These are phyloP conservation scores for Wilcoxina mikolae DNA, from an alignment of 495 filamentous ascomycete genomes.

Conservation along the genomic window DNA sequence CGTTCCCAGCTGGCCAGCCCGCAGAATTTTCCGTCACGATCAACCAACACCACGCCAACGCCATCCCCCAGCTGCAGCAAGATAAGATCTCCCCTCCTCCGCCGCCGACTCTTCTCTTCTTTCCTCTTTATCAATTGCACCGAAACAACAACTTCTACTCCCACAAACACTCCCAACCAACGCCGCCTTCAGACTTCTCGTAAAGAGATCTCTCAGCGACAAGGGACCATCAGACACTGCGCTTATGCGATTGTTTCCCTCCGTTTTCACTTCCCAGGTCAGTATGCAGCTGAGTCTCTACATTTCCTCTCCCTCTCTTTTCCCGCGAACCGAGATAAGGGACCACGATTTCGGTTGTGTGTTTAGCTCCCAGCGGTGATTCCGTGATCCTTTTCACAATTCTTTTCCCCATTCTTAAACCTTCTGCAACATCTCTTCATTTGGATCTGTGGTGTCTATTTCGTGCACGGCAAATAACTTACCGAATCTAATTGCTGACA, in stretches of 20 bases:
- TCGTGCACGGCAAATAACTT: too few species aligned
- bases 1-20: too few species aligned
- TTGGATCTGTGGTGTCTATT: neutral
- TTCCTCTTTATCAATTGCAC: neutral
- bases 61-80: neutral
- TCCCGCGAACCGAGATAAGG: slow-evolving; percentile 4
- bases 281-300: slow-evolving; percentile 23
- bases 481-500: slow-evolving; percentile 2
- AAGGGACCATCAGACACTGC: slow-evolving; percentile 29
- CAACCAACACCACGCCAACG: neutral
- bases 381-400: slow-evolving; percentile 7
- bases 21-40: slow-evolving; percentile 1
- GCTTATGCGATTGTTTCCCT: slow-evolving; percentile 89
- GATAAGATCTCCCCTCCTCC: neutral
- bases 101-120: neutral
- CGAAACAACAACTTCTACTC: neutral
- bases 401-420: slow-evolving; percentile 6
- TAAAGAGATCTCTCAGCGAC: neutral
- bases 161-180: slow-evolving; percentile 14
- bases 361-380: neutral
- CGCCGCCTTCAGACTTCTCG: slow-evolving; percentile 24
- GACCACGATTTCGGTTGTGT: slow-evolving; percentile 1
- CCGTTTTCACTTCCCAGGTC: slow-evolving; percentile 93
- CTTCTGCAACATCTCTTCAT: neutral
- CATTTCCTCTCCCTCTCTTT: slow-evolving; percentile 6